phyloP scores from a whole-genome alignment of 106 monocot genomes.

The Acanthochlamys bracteata region DNA sequence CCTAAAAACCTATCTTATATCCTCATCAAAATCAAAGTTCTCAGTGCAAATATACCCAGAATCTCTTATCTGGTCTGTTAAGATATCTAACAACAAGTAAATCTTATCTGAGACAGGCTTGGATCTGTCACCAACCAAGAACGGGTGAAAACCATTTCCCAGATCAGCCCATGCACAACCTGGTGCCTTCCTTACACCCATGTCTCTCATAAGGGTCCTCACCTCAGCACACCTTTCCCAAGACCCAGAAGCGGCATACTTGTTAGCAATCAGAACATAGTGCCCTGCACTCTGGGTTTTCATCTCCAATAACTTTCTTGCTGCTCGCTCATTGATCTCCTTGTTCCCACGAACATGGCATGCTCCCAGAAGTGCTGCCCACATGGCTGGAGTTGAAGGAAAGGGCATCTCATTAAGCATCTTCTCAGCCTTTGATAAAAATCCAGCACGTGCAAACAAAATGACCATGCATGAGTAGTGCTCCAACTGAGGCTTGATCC shows the following conservation, averaged over 20 bases:
- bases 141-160: slow-evolving; percentile 32
- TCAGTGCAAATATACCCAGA: slow-evolving; percentile 18
- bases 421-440: slow-evolving; percentile 32
- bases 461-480: slow-evolving; percentile 54
- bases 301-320: slow-evolving; percentile 30
- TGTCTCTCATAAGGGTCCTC: slow-evolving; percentile 45
- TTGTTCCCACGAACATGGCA: slow-evolving; percentile 28
- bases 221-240: slow-evolving; percentile 46
- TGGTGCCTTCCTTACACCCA: slow-evolving; percentile 39
- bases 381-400: slow-evolving; percentile 29
- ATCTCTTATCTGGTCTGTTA: slow-evolving; percentile 41
- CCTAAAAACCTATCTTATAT: no score
- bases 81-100: slow-evolving; percentile 15
- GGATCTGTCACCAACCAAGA: slow-evolving; percentile 31
- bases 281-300: slow-evolving; percentile 38
- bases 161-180: slow-evolving; percentile 29
- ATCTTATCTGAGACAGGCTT: slow-evolving; percentile 17
- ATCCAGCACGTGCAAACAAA: slow-evolving; percentile 41
- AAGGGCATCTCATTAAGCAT: slow-evolving; percentile 29
- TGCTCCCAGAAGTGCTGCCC: slow-evolving; percentile 38
- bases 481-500: slow-evolving; percentile 31
- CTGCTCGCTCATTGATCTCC: slow-evolving; percentile 29
- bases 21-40: slow-evolving; percentile 16
- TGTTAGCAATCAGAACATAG: slow-evolving; percentile 39
- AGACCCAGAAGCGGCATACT: slow-evolving; percentile 34